These are phyloP conservation scores for Syncephalastrum contaminatum DNA, from an alignment of 371 early-diverging fungal species.

Conservation along the genomic window DNA sequence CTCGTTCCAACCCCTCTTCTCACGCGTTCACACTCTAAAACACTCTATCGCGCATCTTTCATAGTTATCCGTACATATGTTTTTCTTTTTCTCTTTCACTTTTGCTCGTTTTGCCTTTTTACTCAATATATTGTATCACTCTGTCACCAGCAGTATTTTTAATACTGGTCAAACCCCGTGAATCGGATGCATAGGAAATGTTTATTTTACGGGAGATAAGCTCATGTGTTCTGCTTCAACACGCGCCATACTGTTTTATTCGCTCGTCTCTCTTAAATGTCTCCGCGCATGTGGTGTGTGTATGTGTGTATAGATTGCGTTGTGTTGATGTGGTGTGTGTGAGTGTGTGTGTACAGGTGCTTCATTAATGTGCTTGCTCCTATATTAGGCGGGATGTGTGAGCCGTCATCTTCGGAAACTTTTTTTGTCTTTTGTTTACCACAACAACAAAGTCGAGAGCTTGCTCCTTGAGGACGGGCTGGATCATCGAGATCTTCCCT, in stretches of 20 bases:
- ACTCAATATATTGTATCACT: conserved; percentile 4
- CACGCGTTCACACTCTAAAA: too few relatives aligned
- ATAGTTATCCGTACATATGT: neutral
- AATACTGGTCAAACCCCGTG: neutral
- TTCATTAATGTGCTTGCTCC: conserved; percentile 18
- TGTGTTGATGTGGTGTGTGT: conserved; percentile 1
- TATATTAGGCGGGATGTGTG: conserved; percentile 6
- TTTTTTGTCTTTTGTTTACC: conserved; percentile 22
- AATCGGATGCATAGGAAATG: too few relatives aligned
- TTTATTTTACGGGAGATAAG: too few relatives aligned
- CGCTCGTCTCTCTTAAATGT: conserved; percentile 1
- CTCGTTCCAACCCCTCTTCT: conserved; percentile 7
- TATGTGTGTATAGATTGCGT: conserved; percentile 7
- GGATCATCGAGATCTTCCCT: conserved; percentile 77
- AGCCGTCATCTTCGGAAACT: neutral
- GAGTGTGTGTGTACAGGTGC: neutral
- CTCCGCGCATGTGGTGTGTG: neutral
- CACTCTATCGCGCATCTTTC: too few relatives aligned
- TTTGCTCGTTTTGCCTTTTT: conserved; percentile 5
- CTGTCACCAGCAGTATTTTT: conserved; percentile 3
- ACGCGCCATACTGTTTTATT: too few relatives aligned
- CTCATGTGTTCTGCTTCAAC: too few relatives aligned
- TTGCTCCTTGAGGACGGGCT: conserved; percentile 64
- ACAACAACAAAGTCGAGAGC: conserved; percentile 73
- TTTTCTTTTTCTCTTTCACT: neutral